Base-by-base conservation (phyloP, 2,329 filamentous ascomycete genomes). In the Saccharata proteae region DNA sequence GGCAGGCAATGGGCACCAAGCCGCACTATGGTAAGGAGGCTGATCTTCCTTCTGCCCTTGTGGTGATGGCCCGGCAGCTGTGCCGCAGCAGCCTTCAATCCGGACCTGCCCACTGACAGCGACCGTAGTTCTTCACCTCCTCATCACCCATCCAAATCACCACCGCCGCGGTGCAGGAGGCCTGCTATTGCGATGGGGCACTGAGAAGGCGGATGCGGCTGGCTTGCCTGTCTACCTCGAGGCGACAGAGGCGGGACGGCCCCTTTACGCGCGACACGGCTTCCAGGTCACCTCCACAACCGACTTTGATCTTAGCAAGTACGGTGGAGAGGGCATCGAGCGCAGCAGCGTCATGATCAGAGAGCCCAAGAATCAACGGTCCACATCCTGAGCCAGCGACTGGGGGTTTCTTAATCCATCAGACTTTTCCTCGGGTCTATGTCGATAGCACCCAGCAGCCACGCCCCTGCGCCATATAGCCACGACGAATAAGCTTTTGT, bases 221-320 rank as follows among this genome's bases (percentile, higher is more conserved):
- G 51, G 52, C 0, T 21, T 62, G 28, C 42, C 45, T 10, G 44
- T 43, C 3, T 65, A 60, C 43, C 30, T 65, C 19, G 58, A 62
- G 38, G 48, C 52, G 5, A 56, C 48, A n/a, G 40, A 46, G 15
- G 40, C 43, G 28, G 61, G 54, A 0, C 45, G 48, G 32, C 44
- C 44, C 7, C 35, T 65, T 13, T 65, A 65, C 37, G 17, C 14
- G 10, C 30, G 28, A 6, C 19, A 21, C 23, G 50, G 49, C 7
- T 55, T 53, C 16, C 30, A 40, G 6, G n/a, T 38, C 3, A 37
- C 42, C 8, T 28, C 46, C 4, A 43, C 45, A 9, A 34, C 40
- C 14, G 26, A 30, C 3, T 54, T 47, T 13, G 46, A 54, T 24
- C 14, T 53, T 19, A 29, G 31, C 1, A 47, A 49, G 19, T 55